Evolutionary conservation across 2,329 filamentous ascomycete species (phyloP).

Genomic region (Exophiala xenobiotica): DNA sequence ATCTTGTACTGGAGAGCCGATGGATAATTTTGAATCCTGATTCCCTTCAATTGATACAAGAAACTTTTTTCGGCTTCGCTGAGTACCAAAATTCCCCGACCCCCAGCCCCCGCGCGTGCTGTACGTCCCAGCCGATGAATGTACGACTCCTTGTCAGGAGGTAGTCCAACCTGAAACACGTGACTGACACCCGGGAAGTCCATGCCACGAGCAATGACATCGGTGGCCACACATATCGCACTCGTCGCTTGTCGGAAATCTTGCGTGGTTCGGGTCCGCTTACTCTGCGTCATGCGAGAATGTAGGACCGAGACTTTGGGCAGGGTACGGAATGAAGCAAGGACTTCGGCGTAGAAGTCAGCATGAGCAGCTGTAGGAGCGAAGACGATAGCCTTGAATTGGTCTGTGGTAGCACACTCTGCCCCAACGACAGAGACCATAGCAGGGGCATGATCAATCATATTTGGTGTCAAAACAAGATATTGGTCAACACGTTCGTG

Average conservation of each 20-base stretch:
- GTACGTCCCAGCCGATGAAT: conserved; percentile 77
- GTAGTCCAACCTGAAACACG: conserved; percentile 70
- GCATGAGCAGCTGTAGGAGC: conserved; percentile 79
- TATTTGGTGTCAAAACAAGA: conserved; percentile 63
- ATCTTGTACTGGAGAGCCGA: conserved; percentile 5
- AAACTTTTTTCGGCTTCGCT: conserved; percentile 51
- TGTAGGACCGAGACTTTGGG: conserved; percentile 63
- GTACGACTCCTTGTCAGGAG: conserved; percentile 66
- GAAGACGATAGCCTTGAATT: conserved; percentile 92
- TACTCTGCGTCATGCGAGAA: conserved; percentile 69
- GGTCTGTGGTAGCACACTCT: conserved; percentile 39
- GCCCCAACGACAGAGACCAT: conserved; percentile 14
- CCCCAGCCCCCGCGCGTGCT: conserved; percentile 57
- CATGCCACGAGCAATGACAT: conserved; percentile 79
- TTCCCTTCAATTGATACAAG: conserved; percentile 37
- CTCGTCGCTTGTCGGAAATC: conserved; percentile 64
- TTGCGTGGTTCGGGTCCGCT: conserved; percentile 69
- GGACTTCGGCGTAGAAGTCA: conserved; percentile 60
- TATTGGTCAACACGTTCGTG: conserved; percentile 82
- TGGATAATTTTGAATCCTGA: conserved; percentile 14
- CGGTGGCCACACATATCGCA: conserved; percentile 72
- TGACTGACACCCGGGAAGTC: conserved; percentile 80
- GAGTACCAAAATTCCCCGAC: conserved; percentile 55
- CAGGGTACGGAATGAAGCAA: conserved; percentile 45
- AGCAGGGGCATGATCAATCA: conserved; percentile 64